Conservation (phyloP, 2,329 filamentous ascomycete genomes). For the Ceratocystis albifundus region DNA sequence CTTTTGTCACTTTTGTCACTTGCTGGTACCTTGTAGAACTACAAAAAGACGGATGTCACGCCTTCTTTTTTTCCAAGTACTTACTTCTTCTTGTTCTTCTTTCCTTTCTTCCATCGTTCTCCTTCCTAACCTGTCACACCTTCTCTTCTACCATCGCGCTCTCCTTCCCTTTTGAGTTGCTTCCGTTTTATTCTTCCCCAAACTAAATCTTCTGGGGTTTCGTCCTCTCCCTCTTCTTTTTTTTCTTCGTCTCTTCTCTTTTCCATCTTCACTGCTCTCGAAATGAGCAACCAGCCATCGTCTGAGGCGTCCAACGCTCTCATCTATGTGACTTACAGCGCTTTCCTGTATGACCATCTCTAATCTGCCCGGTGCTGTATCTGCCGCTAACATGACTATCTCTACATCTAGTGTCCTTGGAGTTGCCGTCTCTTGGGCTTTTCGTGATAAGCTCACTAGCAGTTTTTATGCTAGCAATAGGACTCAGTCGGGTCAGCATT, state of each 20-base stretch:
- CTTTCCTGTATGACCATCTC: conserved; percentile 53
- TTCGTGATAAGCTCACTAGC: conserved; percentile 53
- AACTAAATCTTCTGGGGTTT: neutral
- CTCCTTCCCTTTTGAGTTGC: neutral
- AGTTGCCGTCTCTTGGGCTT: conserved; percentile 44
- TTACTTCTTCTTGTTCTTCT: conserved; percentile 11
- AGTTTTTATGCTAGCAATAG: conserved; percentile 66
- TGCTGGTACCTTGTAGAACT: neutral
- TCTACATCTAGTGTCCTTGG: conserved; percentile 46
- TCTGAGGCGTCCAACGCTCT: conserved; percentile 68
- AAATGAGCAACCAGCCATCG: conserved; percentile 53
- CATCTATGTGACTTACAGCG: conserved; percentile 67
- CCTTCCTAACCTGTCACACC: neutral
- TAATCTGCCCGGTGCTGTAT: neutral
- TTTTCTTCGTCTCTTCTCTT: neutral
- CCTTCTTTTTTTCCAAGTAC: neutral
- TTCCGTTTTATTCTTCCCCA: neutral
- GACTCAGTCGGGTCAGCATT: conserved; percentile 66
- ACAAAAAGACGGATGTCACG: neutral
- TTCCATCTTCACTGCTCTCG: neutral
- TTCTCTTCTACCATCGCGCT: neutral
- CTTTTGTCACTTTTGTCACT: neutral
- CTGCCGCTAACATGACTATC: neutral
- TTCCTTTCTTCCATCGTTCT: neutral
- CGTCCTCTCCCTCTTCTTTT: conserved; percentile 15